These are phyloP conservation scores for Colletotrichum tofieldiae DNA, from an alignment of 2,329 filamentous ascomycete genomes.

Conservation along the genomic window DNA sequence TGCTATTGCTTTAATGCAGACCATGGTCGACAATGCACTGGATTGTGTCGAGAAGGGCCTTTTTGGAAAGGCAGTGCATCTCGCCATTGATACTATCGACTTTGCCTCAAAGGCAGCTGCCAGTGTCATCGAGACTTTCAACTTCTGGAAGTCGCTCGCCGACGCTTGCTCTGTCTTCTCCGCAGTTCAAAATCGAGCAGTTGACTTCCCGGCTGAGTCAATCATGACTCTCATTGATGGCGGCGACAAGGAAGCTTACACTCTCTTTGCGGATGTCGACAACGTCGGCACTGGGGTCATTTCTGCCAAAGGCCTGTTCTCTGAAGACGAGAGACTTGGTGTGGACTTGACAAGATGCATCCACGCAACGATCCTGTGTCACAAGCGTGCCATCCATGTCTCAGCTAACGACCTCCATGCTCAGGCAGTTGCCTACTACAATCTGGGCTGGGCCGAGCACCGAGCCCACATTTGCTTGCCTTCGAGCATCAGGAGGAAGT, in stretches of 20 bases:
- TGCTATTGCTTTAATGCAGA: conserved; percentile 88
- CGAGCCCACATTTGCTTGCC: conserved; percentile 81
- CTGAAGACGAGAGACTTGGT: conserved; percentile 64
- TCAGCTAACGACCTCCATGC: conserved; percentile 84
- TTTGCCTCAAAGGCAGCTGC: conserved; percentile 76
- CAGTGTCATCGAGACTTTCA: conserved; percentile 81
- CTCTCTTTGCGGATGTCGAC: conserved; percentile 79
- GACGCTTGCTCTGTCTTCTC: conserved; percentile 91
- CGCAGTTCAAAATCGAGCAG: conserved; percentile 78
- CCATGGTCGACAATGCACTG: conserved; percentile 85
- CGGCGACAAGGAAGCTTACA: conserved; percentile 69
- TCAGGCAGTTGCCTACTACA: conserved; percentile 97
- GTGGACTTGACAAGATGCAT: conserved; percentile 73
- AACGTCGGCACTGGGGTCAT: conserved; percentile 66
- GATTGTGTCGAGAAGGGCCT: conserved; percentile 85
- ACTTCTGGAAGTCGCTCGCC: conserved; percentile 93
- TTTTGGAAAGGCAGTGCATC: conserved; percentile 85
- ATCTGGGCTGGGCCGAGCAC: conserved; percentile 94
- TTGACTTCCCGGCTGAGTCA: conserved; percentile 72
- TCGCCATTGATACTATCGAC: conserved; percentile 78
- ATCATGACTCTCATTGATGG: conserved; percentile 73
- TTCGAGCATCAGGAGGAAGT: conserved; percentile 67
- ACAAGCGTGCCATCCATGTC: conserved; percentile 87
- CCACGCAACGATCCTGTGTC: conserved; percentile 83
- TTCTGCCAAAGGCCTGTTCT: conserved; percentile 60